Conservation (phyloP, 2,329 filamentous ascomycete species). For the Exophiala calicioides region DNA sequence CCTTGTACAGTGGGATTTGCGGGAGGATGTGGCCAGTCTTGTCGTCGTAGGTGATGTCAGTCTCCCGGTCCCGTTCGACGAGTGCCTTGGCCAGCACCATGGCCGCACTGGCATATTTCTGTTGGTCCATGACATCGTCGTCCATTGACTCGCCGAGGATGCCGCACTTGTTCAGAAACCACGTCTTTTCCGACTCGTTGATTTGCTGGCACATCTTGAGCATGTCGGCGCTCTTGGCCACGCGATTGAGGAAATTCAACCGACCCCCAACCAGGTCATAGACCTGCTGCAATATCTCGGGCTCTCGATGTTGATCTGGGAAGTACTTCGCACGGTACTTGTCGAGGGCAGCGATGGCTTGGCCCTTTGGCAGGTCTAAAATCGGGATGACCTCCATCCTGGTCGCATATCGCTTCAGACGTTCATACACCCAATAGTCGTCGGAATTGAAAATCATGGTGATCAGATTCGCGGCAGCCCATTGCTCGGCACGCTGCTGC, state of each 20-base stretch:
- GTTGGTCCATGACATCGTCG: constrained; percentile 97
- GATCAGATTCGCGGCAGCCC: constrained; percentile 87
- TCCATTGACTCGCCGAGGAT: constrained; percentile 78
- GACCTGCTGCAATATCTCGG: constrained; percentile 67
- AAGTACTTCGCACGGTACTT: constrained; percentile 82
- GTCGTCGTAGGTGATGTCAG: constrained; percentile 66
- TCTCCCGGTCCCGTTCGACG: constrained; percentile 74
- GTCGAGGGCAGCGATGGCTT: constrained; percentile 73
- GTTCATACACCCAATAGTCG: constrained; percentile 98
- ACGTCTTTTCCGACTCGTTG: constrained; percentile 70
- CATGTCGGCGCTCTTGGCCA: constrained; percentile 86
- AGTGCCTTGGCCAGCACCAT: constrained; percentile 91
- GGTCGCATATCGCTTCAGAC: constrained; percentile 86
- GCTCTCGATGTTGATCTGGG: constrained; percentile 56
- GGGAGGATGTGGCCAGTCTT: constrained; percentile 74
- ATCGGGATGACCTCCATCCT: constrained; percentile 93
- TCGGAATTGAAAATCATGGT: constrained; percentile 92
- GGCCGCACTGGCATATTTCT: constrained; percentile 91
- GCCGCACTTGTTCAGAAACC: constrained; percentile 78
- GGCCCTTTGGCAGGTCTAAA: constrained; percentile 74
- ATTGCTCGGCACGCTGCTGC: constrained; percentile 93
- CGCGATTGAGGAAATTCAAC: constrained; percentile 81
- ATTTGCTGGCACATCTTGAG: constrained; percentile 72
- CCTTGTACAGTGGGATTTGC: constrained; percentile 75
- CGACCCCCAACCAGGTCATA: constrained; percentile 87